Conservation (phyloP, 1,284 basidiomycete species). For the Pseudozyma hubeiensis region DNA sequence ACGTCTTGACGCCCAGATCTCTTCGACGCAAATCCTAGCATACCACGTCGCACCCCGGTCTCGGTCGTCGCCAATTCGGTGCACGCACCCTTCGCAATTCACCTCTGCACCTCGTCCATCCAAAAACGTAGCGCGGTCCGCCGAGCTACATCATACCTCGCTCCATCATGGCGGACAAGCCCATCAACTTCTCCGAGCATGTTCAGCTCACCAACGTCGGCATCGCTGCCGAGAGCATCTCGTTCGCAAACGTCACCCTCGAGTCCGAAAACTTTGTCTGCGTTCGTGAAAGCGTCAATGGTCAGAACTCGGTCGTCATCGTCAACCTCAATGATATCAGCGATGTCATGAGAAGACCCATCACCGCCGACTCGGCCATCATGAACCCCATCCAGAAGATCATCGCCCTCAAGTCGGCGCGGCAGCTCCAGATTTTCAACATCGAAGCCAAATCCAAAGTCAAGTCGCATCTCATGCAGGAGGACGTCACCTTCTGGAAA, state of each 20-base stretch:
- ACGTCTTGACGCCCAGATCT: slow-evolving; percentile 7
- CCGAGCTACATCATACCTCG: slow-evolving; percentile 8
- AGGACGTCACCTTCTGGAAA: slow-evolving; percentile 98
- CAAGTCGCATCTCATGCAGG: slow-evolving; percentile 89
- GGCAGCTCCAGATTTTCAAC: slow-evolving; percentile 96
- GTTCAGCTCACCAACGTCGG: slow-evolving; percentile 92
- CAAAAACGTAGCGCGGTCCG: slow-evolving; percentile 16
- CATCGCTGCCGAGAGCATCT: slow-evolving; percentile 94
- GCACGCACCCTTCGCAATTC: slow-evolving; percentile 7
- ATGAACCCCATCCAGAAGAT: slow-evolving; percentile 99
- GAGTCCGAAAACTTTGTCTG: slow-evolving; percentile 98
- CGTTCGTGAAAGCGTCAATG: slow-evolving; percentile 76
- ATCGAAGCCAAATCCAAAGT: slow-evolving; percentile 96
- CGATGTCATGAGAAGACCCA: slow-evolving; percentile 83
- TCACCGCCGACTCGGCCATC: slow-evolving; percentile 97
- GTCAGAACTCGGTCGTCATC: slow-evolving; percentile 64
- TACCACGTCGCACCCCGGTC: slow-evolving; percentile 1
- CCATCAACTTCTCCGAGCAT: slow-evolving; percentile 65
- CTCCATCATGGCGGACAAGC: slow-evolving; percentile 66
- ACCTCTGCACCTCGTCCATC: background rate
- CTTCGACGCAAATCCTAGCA: slow-evolving; percentile 18
- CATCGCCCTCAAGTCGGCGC: slow-evolving; percentile 85
- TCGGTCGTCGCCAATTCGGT: slow-evolving; percentile 7
- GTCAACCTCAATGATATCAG: slow-evolving; percentile 66
- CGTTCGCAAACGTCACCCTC: slow-evolving; percentile 94